Conservation (phyloP, 805 yeast genomes). For the Myxozyma vanderwaltii region DNA sequence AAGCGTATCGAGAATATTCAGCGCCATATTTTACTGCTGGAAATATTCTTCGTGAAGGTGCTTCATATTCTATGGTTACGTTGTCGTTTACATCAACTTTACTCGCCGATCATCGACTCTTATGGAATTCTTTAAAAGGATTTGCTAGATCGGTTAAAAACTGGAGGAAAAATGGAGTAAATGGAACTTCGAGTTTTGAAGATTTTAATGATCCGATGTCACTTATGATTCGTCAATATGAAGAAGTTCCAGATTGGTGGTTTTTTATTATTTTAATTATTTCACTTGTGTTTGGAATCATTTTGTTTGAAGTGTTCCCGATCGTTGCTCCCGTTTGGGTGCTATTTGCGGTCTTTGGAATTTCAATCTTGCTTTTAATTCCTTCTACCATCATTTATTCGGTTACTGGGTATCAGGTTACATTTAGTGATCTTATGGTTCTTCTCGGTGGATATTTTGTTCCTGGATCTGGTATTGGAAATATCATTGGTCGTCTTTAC, state of each 20-base stretch:
- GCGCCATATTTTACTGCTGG: constrained; percentile 71
- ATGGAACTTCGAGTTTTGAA: constrained; percentile 10
- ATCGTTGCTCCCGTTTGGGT: constrained; percentile 65
- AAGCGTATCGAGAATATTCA: constrained; percentile 56
- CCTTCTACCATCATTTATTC: constrained; percentile 67
- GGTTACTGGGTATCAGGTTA: constrained; percentile 61
- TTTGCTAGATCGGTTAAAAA: constrained; percentile 47
- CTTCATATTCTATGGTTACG: constrained; percentile 59
- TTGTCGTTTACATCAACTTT: constrained; percentile 51
- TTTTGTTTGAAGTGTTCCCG: constrained; percentile 42
- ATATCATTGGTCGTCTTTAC: constrained; percentile 46
- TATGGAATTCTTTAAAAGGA: constrained; percentile 37
- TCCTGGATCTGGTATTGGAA: constrained; percentile 62
- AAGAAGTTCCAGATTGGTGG: constrained; percentile 72
- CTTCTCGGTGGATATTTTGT: constrained; percentile 64
- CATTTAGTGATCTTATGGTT: constrained; percentile 64
- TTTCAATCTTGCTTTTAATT: constrained; percentile 57
- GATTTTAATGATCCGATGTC: constrained; percentile 25
- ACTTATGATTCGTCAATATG: constrained; percentile 52
- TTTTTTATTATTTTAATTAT: constrained; percentile 50
- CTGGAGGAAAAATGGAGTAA: constrained; percentile 41
- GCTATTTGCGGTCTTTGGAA: constrained; percentile 55
- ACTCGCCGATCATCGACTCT: constrained; percentile 8
- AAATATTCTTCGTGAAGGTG: constrained; percentile 59
- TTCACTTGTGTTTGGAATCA: constrained; percentile 41